phyloP scores from a whole-genome alignment of 2,329 filamentous ascomycete species.

The Pyricularia sp. region DNA sequence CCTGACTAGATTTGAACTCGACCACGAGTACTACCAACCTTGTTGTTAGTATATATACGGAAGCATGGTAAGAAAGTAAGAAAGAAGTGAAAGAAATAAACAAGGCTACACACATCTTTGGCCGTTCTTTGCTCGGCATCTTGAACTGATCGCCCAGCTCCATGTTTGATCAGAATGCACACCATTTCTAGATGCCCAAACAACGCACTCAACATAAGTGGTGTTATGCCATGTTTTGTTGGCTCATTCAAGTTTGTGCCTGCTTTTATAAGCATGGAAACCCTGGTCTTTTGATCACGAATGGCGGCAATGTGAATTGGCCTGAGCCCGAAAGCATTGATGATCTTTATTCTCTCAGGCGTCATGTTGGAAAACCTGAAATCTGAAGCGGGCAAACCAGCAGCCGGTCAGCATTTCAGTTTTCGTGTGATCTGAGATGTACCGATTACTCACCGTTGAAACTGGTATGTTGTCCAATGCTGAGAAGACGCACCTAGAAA shows the following conservation, averaged over 20 bases:
- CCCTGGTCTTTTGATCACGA: not conserved
- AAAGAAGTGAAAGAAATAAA: not conserved
- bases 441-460: not conserved
- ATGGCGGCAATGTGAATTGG: not conserved
- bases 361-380: not conserved
- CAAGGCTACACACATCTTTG: not conserved
- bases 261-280: not conserved
- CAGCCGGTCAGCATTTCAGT: not conserved
- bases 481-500: not conserved
- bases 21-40: not conserved
- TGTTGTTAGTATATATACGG: not conserved
- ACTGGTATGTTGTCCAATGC: not conserved
- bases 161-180: not conserved
- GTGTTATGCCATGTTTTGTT: not conserved
- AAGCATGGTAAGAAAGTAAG: not conserved
- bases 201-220: conserved; percentile 1
- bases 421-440: not conserved
- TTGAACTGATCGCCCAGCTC: not conserved
- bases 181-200: not conserved
- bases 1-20: not conserved
- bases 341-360: not conserved
- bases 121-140: not conserved
- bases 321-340: not conserved
- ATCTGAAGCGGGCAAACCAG: not conserved
- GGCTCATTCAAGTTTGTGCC: not conserved